Evolutionary conservation across 1,284 basidiomycete genomes (phyloP), one percentile per base, ranked within the genome.

Genomic region (Microbotryum lychnidis-dioicae): DNA sequence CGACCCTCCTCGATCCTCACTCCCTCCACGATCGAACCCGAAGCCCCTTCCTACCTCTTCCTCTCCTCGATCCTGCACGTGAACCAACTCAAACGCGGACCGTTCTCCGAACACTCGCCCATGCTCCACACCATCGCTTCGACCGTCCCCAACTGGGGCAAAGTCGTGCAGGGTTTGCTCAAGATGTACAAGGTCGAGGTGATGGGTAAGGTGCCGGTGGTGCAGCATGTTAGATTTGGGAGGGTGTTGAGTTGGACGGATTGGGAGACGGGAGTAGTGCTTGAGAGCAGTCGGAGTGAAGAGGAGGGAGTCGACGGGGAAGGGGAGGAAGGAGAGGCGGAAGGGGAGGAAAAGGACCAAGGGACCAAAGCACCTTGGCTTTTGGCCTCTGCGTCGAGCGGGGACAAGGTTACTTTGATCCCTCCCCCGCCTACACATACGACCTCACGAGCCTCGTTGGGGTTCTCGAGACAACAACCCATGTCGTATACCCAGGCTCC

Each of bases 121-220:
- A 85, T 97, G 67, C 79, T 98, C 21, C 80, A 91, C 75, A 85
- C 87, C 57, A 89, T 98, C 57, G 87, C 91, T 1, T 81, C 82
- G 1, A 86, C 86, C 10, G 91, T 97, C 20, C 84, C 86, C 10
- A 84, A 82, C 63, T 99, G 91, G 89, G 76, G 79, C 44, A 97
- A 97, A 75, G 89, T 94, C 21, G 87, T 93, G 73, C 82, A 80
- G 6, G 96, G 96, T 3, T 75, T 97, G 67, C 82, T 91, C 71
- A 97, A 96, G 78, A 97, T 98, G 93, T 98, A 93, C 76, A 83
- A 89, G 81, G 91, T 86, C 18, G 94, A 98, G 75, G 92, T 97
- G n/a, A 78, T 97, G 33, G 84, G 86, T 12, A 97, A 97, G 76
- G 82, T 87, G n/a, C 93, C 96, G 16, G 94, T 97, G 4, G 91